Evolutionary conservation across 1,284 basidiomycete genomes (phyloP).

Genomic region (Leucoagaricus sp.): DNA sequence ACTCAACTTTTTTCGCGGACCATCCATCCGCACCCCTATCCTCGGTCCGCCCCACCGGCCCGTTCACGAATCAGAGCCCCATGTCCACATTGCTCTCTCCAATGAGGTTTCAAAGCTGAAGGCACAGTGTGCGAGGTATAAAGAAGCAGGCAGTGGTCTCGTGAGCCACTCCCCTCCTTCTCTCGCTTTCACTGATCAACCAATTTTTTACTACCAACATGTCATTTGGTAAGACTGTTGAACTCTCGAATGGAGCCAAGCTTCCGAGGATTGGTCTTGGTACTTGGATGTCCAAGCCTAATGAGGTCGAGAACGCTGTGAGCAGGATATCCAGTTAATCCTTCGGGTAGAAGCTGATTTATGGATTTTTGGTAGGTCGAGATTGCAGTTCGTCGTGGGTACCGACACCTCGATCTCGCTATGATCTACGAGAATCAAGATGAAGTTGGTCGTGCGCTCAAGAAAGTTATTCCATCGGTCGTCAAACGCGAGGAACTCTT

Average conservation of each 20-base stretch:
- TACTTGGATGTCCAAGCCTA: slow-evolving; percentile 78
- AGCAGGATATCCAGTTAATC: slow-evolving; percentile 23
- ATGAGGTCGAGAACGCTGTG: slow-evolving; percentile 78
- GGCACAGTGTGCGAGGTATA: slow-evolving; percentile 3
- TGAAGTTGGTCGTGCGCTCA: slow-evolving; percentile 71
- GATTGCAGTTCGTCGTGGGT: slow-evolving; percentile 71
- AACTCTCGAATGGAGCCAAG: slow-evolving; percentile 50
- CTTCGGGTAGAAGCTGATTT: not conserved
- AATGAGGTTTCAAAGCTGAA: too few species aligned
- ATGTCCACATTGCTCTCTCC: not conserved
- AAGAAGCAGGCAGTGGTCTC: not conserved
- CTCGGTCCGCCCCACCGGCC: not conserved
- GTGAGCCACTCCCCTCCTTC: slow-evolving; percentile 1
- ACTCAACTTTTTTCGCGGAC: not conserved
- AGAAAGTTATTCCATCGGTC: slow-evolving; percentile 78
- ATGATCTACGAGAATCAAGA: slow-evolving; percentile 75
- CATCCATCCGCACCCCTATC: not conserved
- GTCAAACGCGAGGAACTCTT: slow-evolving; percentile 83
- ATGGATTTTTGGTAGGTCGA: slow-evolving; percentile 52
- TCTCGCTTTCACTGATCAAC: not conserved
- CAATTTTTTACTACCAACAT: slow-evolving; percentile 34
- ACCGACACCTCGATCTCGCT: slow-evolving; percentile 81
- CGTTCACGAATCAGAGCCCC: not conserved
- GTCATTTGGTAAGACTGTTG: slow-evolving; percentile 60
- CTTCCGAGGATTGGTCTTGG: slow-evolving; percentile 81